These are phyloP conservation scores for Dactylonectria estremocensis DNA, from an alignment of 2,329 filamentous ascomycete genomes.

Conservation along the genomic window DNA sequence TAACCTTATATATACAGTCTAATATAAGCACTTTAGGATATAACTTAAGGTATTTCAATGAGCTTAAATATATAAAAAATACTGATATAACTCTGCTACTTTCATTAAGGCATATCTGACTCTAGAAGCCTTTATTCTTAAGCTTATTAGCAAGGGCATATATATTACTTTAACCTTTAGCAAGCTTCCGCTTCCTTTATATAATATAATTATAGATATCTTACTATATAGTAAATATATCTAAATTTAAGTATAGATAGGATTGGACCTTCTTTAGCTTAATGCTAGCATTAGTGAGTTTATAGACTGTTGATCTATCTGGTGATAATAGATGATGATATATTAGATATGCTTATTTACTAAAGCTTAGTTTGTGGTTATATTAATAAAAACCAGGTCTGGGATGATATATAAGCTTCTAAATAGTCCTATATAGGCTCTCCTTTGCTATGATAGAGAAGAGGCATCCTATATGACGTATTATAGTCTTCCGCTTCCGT, in stretches of 20 bases:
- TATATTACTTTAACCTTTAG: conserved; percentile 39
- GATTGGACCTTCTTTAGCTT: conserved; percentile 32
- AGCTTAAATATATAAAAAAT: conserved; percentile 44
- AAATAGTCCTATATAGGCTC: background rate
- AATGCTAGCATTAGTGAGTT: background rate
- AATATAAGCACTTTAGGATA: conserved; percentile 41
- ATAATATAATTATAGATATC: conserved; percentile 45
- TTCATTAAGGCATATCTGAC: conserved; percentile 33
- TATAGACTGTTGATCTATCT: background rate
- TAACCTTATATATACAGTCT: conserved; percentile 46
- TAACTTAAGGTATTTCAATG: conserved; percentile 37
- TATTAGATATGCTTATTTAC: background rate
- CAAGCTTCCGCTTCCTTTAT: conserved; percentile 22
- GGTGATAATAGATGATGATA: background rate
- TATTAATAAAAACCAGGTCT: background rate
- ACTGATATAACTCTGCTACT: conserved; percentile 36
- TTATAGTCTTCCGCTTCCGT: background rate
- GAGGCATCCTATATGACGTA: conserved; percentile 5
- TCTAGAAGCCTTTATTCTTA: conserved; percentile 39
- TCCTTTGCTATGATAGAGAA: conserved; percentile 16
- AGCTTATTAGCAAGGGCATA: conserved; percentile 39
- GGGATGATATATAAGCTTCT: background rate
- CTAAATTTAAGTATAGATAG: conserved; percentile 26
- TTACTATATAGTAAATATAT: conserved; percentile 34
- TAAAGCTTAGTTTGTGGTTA: background rate